Evolutionary conservation across 805 yeast genomes (phyloP).

Genomic region (Wickerhamiella qilinensis): DNA sequence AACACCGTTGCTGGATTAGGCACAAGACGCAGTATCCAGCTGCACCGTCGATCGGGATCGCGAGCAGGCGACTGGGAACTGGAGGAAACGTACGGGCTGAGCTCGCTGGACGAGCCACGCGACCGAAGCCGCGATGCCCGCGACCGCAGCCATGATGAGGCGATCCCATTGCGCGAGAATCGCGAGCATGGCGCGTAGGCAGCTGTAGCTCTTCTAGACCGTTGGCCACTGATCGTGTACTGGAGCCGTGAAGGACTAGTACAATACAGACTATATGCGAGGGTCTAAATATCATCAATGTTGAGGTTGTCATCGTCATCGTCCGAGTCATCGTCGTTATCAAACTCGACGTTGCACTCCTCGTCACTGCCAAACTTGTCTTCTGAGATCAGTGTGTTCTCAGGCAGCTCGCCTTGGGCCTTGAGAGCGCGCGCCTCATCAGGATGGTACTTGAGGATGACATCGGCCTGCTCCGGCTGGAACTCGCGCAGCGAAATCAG

Average conservation of each 20-base stretch:
- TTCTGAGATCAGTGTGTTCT: slow-evolving; percentile 91
- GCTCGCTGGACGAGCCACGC: slow-evolving; percentile 18
- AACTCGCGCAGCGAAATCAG: slow-evolving; percentile 93
- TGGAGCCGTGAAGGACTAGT: too few relatives aligned
- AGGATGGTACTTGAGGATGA: slow-evolving; percentile 86
- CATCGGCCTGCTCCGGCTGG: slow-evolving; percentile 97
- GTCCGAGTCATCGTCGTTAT: slow-evolving; percentile 72
- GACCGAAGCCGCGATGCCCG: neutral
- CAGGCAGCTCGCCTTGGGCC: slow-evolving; percentile 93
- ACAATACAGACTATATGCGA: too few relatives aligned
- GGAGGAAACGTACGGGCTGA: slow-evolving; percentile 20
- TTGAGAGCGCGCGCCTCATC: slow-evolving; percentile 97
- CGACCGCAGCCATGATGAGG: neutral
- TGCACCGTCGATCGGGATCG: slow-evolving; percentile 25
- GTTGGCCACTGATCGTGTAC: too few relatives aligned
- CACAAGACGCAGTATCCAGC: slow-evolving; percentile 61
- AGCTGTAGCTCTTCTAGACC: too few relatives aligned
- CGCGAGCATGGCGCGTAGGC: too few relatives aligned
- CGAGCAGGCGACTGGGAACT: slow-evolving; percentile 20
- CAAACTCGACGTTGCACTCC: slow-evolving; percentile 96
- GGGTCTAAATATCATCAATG: slow-evolving; percentile 77
- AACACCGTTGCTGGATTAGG: slow-evolving; percentile 67
- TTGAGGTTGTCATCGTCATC: slow-evolving; percentile 57
- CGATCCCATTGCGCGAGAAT: neutral
- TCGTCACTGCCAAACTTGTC: slow-evolving; percentile 95